Base-by-base conservation (phyloP, 257 asterid species). In the Echites panduratus region DNA sequence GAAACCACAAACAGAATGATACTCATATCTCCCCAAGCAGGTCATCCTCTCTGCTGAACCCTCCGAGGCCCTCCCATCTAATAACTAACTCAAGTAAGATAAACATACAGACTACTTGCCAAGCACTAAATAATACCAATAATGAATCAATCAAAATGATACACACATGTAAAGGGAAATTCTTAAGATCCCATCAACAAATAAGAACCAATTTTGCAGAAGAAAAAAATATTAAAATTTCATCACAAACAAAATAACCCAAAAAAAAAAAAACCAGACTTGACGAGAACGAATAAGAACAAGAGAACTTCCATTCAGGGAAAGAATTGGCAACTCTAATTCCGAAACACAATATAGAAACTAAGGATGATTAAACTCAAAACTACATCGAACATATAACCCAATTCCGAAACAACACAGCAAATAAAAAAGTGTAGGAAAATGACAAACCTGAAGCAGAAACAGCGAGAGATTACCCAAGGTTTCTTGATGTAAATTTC, bases 391-490 rank as follows among this genome's bases (percentile, higher is more conserved):
- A 19, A 19, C n/a, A n/a, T 1, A 58, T 11, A 63, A 63, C 48
- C 48, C 27, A 38, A 17, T 63, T 35, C 48, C n/a, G 4, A 38
- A 17, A n/a, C 47, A 35, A 19, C 0, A 10, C 11, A 24, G 7
- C 35, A 63, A 63, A 63, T 12, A 12, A 1, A 1, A 32, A 62
- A 17, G n/a, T 17, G 26, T 63, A 63, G 48, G 5, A 35, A 35
- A 43, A 48, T 43, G 47, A 45, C 64, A 24, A 35, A 75, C 78
- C 73, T 75, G 62, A 5, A n/a, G 8, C 48, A 11, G 65, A 47
- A 19, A 2, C 20, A 20, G 43, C 3, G 11, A 52, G 10, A 10
- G 7, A 9, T 2, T 19, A 1, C 13, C 32, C 2, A 38, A 20
- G 40, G 19, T 45, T 43, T 43, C 40, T 14, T 6, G 35, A 58